Percentiles rank a stretch among this genome's conserved stretches.
These are phyloP conservation scores for Hemerocallis citrina DNA, from an alignment of 106 monocot species.

Conservation along the genomic window DNA sequence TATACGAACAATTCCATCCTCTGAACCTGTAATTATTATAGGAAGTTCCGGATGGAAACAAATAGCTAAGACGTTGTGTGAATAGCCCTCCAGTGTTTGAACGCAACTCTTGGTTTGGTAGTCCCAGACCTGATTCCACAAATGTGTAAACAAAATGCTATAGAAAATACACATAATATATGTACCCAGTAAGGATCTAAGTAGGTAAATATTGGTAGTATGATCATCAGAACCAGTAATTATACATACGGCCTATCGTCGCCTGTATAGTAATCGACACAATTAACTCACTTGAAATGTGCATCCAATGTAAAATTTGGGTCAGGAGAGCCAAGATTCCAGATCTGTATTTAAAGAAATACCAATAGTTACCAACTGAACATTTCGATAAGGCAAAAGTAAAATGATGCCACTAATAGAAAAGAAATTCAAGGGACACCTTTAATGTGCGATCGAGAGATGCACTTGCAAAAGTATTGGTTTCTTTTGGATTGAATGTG, in stretches of 20 bases:
- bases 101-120: no score
- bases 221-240: constrained; percentile 98
- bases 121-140: no score
- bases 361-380: neutral
- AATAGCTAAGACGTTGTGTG: no score
- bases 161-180: no score
- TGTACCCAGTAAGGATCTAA: no score
- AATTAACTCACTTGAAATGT: constrained; percentile 90
- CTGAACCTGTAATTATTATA: no score
- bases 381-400: neutral
- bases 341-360: constrained; percentile 69
- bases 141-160: no score
- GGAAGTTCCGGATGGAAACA: no score
- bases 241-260: constrained; percentile 91
- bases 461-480: constrained; percentile 97
- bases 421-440: constrained; percentile 31
- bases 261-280: constrained; percentile 96
- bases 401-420: no score
- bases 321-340: constrained; percentile 96
- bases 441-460: constrained; percentile 95
- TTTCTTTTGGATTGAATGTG: constrained; percentile 95
- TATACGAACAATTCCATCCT: no score
- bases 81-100: no score
- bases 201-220: constrained; percentile 70
- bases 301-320: constrained; percentile 98